These are phyloP conservation scores for Sporisorium scitamineum DNA, from an alignment of 1,284 basidiomycete species.

Conservation along the genomic window DNA sequence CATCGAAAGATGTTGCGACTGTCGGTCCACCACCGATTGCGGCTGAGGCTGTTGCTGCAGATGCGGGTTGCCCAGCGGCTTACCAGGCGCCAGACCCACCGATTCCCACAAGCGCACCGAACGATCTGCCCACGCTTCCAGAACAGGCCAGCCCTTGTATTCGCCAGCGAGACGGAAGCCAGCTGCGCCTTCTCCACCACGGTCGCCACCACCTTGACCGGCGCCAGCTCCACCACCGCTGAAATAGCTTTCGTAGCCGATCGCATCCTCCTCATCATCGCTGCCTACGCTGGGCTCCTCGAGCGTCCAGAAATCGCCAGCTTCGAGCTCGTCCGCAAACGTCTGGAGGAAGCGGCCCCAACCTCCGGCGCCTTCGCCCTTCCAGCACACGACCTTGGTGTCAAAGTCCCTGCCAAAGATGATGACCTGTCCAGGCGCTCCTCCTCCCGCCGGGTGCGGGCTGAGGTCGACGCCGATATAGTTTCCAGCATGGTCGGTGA, in stretches of 20 bases:
- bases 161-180: constrained; percentile 62
- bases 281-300: constrained; percentile 47
- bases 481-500: constrained; percentile 93
- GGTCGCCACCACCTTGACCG: constrained; percentile 59
- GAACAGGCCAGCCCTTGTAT: constrained; percentile 66
- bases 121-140: constrained; percentile 68
- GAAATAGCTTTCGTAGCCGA: constrained; percentile 67
- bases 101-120: constrained; percentile 62
- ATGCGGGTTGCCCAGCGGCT: constrained; percentile 39
- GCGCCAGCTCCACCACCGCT: constrained; percentile 58
- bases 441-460: constrained; percentile 74
- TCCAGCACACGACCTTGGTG: constrained; percentile 87
- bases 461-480: constrained; percentile 96
- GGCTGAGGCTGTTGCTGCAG: constrained; percentile 29
- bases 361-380: constrained; percentile 82
- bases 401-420: constrained; percentile 98
- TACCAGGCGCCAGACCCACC: constrained; percentile 53
- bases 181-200: constrained; percentile 59
- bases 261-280: constrained; percentile 63
- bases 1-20: constrained; percentile 33
- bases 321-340: constrained; percentile 93
- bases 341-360: constrained; percentile 95
- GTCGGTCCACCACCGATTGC: constrained; percentile 32
- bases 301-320: constrained; percentile 74
- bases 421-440: constrained; percentile 90